Percentiles rank a stretch among this genome's conserved stretches.
Evolutionary conservation across 106 monocot species (phyloP).

Genomic region (Amphibolis antarctica): DNA sequence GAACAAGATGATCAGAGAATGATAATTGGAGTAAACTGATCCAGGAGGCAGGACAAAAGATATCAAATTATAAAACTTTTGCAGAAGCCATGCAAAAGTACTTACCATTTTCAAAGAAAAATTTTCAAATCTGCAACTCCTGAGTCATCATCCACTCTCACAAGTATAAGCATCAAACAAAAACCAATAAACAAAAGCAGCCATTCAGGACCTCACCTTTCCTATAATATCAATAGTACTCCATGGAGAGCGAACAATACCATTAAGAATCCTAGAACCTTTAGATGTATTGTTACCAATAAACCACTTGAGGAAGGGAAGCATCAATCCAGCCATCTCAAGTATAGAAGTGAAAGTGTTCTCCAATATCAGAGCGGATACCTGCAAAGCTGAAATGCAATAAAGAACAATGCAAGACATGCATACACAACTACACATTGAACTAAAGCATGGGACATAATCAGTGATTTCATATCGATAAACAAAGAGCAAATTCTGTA

Average conservation of each 20-base stretch:
- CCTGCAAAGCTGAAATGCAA: conserved; percentile 26
- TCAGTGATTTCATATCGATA: too few relatives aligned
- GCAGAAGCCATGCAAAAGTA: too few relatives aligned
- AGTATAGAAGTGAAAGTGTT: conserved; percentile 94
- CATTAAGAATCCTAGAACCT: conserved; percentile 66
- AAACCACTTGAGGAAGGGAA: conserved; percentile 79
- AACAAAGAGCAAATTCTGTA: too few relatives aligned
- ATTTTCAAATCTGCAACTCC: too few relatives aligned
- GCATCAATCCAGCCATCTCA: conserved; percentile 80
- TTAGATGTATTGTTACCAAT: conserved; percentile 55
- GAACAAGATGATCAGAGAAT: too few relatives aligned
- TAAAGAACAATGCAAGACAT: too few relatives aligned
- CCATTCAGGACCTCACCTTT: conserved; percentile 29
- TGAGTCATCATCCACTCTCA: background rate
- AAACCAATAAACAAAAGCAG: background rate
- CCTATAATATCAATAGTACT: conserved; percentile 70
- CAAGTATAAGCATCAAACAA: background rate
- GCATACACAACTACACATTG: too few relatives aligned
- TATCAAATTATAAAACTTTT: too few relatives aligned
- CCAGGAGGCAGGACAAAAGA: too few relatives aligned
- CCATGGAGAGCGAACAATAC: conserved; percentile 82
- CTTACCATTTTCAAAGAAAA: too few relatives aligned
- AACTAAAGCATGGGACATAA: too few relatives aligned
- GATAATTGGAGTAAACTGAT: too few relatives aligned
- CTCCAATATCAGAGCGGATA: conserved; percentile 76